Base-by-base conservation (phyloP, 2,329 filamentous ascomycete genomes). In the Dactylonectria estremocensis region DNA sequence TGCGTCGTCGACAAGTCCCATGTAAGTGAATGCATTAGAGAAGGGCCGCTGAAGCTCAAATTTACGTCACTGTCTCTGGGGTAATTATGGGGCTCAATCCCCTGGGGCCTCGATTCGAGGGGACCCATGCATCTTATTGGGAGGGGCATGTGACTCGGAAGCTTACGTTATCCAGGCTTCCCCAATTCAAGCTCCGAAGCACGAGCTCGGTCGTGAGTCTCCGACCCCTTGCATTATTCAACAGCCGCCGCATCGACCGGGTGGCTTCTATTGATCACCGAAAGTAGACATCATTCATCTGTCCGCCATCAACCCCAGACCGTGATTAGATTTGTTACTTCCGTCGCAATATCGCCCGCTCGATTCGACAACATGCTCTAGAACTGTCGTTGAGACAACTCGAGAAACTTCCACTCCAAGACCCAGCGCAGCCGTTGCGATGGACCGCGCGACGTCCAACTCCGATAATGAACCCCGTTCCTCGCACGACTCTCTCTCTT, bases 401-500 rank as follows among this genome's bases (percentile, higher is more conserved):
- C 9, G 35, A 10, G 10, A 14, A 35, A 11, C 52, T 43, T 46
- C 54, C 53, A 43, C 37, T 60, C 40, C 35, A 43, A 45, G 54
- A 67, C 16, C 24, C 24, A 28, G 43, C 16, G 20, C n/a, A 16
- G 48, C 33, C 55, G 52, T 45, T 9, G 50, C 64, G 49, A 74
- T 74, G 70, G 69, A 70, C 43, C 64, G 68, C 18, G 68, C 62
- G 61, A 67, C 70, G 46, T 69, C 71, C 24, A 59, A 73, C 16
- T 28, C 67, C 31, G 69, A 71, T 16, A 50, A 54, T 68, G 66
- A 68, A 48, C 69, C 71, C 46, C 77, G 78, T 54, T 67, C 66
- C 52, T 89, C 88, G 61, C 81, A 81, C 75, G 87, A 87, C 69
- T 94, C 93, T 3, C 80, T 89, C 52, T 93, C 92, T n/a, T 92